A percentile compares a stretch with the other conserved stretches of the same genome.
Evolutionary conservation across 331 rosid genomes (phyloP).

Genomic region (Cydonia oblonga): DNA sequence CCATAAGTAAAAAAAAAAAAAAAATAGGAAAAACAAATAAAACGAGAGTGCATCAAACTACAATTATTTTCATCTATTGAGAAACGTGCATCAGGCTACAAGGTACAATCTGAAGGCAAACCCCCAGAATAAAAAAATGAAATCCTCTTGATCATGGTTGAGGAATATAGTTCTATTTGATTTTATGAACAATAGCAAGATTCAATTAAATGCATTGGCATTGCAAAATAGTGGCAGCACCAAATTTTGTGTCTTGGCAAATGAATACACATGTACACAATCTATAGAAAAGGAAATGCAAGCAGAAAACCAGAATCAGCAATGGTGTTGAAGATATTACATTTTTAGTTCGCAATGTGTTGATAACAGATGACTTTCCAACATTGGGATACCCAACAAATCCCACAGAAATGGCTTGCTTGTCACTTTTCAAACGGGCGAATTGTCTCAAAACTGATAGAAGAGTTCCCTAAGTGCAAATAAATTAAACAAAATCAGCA

Average conservation of each 20-base stretch:
- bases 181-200: too few relatives aligned
- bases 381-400: slow-evolving; percentile 95
- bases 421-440: slow-evolving; percentile 75
- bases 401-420: slow-evolving; percentile 96
- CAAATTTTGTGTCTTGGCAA: not conserved
- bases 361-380: slow-evolving; percentile 93
- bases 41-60: too few relatives aligned
- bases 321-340: slow-evolving; percentile 34
- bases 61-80: too few relatives aligned
- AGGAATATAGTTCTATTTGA: too few relatives aligned
- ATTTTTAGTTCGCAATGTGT: slow-evolving; percentile 78
- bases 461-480: slow-evolving; percentile 64
- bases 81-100: too few relatives aligned
- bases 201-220: not conserved
- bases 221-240: not conserved
- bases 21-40: too few relatives aligned
- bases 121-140: too few relatives aligned
- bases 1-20: too few relatives aligned
- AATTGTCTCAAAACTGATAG: slow-evolving; percentile 88
- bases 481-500: not conserved
- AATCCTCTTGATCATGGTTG: too few relatives aligned
- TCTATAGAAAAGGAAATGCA: not conserved
- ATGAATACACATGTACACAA: not conserved
- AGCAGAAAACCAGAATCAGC: slow-evolving; percentile 8
- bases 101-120: too few relatives aligned